phyloP scores from a whole-genome alignment of 2,329 filamentous ascomycete species.

The Fusarium sp. region DNA sequence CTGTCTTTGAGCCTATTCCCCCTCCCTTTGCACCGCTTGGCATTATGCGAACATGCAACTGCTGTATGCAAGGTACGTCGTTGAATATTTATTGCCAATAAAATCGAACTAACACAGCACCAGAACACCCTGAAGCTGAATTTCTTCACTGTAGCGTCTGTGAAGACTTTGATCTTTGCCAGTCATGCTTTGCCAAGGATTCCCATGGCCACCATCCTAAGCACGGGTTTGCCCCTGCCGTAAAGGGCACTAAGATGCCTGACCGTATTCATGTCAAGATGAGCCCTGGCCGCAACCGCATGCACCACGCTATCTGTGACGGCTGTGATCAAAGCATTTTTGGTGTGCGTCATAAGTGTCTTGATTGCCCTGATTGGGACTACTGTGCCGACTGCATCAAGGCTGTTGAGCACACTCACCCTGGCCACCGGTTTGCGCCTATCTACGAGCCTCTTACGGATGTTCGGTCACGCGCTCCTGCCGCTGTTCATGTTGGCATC shows the following conservation, averaged over 20 bases:
- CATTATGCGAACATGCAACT: slow-evolving; percentile 75
- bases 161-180: slow-evolving; percentile 92
- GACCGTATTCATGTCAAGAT: slow-evolving; percentile 74
- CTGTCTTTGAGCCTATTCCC: slow-evolving; percentile 35
- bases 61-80: slow-evolving; percentile 61
- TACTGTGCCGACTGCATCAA: slow-evolving; percentile 83
- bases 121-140: slow-evolving; percentile 77
- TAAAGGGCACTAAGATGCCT: slow-evolving; percentile 70
- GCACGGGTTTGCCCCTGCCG: slow-evolving; percentile 80
- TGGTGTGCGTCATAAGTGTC: slow-evolving; percentile 94
- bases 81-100: background rate
- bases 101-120: slow-evolving; percentile 18
- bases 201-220: slow-evolving; percentile 91
- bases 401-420: slow-evolving; percentile 75
- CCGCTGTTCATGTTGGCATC: slow-evolving; percentile 79
- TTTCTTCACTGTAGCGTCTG: slow-evolving; percentile 89
- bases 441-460: slow-evolving; percentile 77
- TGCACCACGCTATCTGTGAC: slow-evolving; percentile 92
- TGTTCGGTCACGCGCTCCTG: slow-evolving; percentile 33
- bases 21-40: slow-evolving; percentile 38
- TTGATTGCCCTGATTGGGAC: slow-evolving; percentile 97
- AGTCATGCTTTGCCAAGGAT: slow-evolving; percentile 78
- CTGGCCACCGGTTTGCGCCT: slow-evolving; percentile 87
- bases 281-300: slow-evolving; percentile 80
- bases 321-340: slow-evolving; percentile 89